These are phyloP conservation scores for Plasmopara halstedii DNA, from an alignment of 352 stramenopile genomes.

Conservation along the genomic window DNA sequence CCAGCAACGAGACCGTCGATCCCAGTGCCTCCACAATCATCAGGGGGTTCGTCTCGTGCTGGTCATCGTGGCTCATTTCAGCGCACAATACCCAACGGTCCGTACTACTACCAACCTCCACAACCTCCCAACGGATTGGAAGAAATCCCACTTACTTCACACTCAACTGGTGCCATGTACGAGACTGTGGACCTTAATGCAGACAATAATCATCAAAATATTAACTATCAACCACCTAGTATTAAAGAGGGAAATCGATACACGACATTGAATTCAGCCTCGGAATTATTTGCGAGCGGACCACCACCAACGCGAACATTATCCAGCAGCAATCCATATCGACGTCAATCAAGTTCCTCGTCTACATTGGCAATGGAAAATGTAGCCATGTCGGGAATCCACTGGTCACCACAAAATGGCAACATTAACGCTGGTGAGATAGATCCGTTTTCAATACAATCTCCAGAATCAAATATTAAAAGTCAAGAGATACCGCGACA, in stretches of 20 bases:
- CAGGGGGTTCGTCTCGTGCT: constrained; percentile 14
- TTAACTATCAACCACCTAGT: constrained; percentile 1
- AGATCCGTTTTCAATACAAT: not conserved
- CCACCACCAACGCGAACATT: constrained; percentile 12
- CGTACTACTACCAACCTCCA: constrained; percentile 30
- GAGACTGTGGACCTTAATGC: constrained; percentile 41
- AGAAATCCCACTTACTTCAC: constrained; percentile 25
- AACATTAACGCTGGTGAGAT: constrained; percentile 6
- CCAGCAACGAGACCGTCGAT: constrained; percentile 15
- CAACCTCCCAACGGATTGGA: constrained; percentile 12
- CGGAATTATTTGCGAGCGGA: constrained; percentile 14
- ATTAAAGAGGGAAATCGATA: not conserved
- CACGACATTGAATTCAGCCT: constrained; percentile 8
- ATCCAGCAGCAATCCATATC: constrained; percentile 16
- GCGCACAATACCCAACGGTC: constrained; percentile 13
- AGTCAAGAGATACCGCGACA: not conserved
- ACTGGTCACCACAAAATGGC: constrained; percentile 1
- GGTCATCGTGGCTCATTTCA: constrained; percentile 25
- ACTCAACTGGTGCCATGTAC: constrained; percentile 26
- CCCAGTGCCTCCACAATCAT: constrained; percentile 22
- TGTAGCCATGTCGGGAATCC: constrained; percentile 1
- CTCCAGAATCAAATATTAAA: no score
- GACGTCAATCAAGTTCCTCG: constrained; percentile 5
- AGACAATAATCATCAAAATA: constrained; percentile 16
- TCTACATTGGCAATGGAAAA: constrained; percentile 3